Conservation (phyloP, 2,329 filamentous ascomycete genomes). For the Dothistroma septosporum region DNA sequence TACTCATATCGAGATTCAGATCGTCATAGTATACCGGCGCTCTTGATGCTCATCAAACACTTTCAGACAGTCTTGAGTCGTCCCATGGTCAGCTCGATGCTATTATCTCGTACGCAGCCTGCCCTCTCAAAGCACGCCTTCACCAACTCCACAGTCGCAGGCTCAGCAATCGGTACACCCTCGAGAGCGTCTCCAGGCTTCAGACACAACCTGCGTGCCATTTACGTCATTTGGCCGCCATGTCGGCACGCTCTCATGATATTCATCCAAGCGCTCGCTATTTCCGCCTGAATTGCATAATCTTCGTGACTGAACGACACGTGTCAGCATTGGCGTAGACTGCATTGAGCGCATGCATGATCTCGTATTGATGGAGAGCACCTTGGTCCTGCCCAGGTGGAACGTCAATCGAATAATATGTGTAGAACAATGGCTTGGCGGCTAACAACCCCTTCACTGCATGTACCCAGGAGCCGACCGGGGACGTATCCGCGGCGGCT, state of each 20-base stretch:
- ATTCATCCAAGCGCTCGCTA: not conserved
- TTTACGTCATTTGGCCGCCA: constrained; percentile 2
- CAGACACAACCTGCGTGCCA: constrained; percentile 3
- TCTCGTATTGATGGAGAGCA: constrained; percentile 6
- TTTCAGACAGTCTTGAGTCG: too few species aligned
- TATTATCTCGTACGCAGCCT: not conserved
- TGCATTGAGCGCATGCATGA: constrained; percentile 10
- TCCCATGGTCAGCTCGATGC: not conserved
- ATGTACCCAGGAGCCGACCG: constrained; percentile 8
- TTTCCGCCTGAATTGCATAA: constrained; percentile 7
- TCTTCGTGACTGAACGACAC: constrained; percentile 2
- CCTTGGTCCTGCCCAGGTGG: constrained; percentile 7
- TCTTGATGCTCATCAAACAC: too few species aligned
- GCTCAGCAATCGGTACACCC: not conserved
- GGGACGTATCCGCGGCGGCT: constrained; percentile 5
- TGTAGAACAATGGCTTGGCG: constrained; percentile 9
- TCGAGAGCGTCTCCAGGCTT: constrained; percentile 6
- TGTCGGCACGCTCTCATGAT: constrained; percentile 4
- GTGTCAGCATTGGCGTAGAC: constrained; percentile 8
- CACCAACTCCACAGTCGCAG: constrained; percentile 6
- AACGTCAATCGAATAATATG: constrained; percentile 8
- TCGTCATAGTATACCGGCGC: too few species aligned
- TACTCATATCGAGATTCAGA: too few species aligned
- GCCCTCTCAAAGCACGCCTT: constrained; percentile 4
- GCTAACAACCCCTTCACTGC: constrained; percentile 6